Evolutionary conservation across 495 filamentous ascomycete genomes (phyloP).

Genomic region (Podospora sp.): DNA sequence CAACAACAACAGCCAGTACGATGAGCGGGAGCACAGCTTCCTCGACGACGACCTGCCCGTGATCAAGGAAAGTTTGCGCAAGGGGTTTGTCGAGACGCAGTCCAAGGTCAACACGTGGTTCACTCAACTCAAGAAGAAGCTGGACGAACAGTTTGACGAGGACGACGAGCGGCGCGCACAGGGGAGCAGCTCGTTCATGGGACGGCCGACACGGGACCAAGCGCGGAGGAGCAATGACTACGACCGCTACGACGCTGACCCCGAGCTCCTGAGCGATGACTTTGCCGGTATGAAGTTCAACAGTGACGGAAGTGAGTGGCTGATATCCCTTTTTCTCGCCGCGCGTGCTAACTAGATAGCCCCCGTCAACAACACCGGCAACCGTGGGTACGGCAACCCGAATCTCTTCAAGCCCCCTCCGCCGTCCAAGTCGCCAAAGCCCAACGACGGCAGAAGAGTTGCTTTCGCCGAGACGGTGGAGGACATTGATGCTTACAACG

Average conservation of each 20-base stretch:
- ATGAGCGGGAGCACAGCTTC: constrained; percentile 71
- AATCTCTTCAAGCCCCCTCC: constrained; percentile 77
- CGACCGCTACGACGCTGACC: constrained; percentile 94
- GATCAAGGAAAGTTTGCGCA: constrained; percentile 89
- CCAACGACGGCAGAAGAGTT: constrained; percentile 68
- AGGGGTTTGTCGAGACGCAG: constrained; percentile 95
- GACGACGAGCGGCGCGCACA: constrained; percentile 47
- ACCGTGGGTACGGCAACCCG: constrained; percentile 72
- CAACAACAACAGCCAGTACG: constrained; percentile 59
- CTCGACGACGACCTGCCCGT: constrained; percentile 95
- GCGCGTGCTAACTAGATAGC: constrained; percentile 21
- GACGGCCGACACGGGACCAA: constrained; percentile 44
- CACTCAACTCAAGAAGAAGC: constrained; percentile 80
- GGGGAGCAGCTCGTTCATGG: constrained; percentile 39
- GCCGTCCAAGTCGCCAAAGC: constrained; percentile 58
- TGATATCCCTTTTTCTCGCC: constrained; percentile 16
- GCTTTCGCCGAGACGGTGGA: constrained; percentile 76
- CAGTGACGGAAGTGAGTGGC: constrained; percentile 67
- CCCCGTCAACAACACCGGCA: constrained; percentile 33
- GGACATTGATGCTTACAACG: constrained; percentile 74
- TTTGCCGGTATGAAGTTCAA: constrained; percentile 86
- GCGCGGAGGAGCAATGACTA: constrained; percentile 76
- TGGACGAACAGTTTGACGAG: constrained; percentile 79
- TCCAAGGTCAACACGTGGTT: constrained; percentile 92
- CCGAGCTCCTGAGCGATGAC: constrained; percentile 83